A percentile compares a stretch with the other conserved stretches of the same genome.
phyloP scores from a whole-genome alignment of 306 rosid genomes.

The Leucaena leucocephala region DNA sequence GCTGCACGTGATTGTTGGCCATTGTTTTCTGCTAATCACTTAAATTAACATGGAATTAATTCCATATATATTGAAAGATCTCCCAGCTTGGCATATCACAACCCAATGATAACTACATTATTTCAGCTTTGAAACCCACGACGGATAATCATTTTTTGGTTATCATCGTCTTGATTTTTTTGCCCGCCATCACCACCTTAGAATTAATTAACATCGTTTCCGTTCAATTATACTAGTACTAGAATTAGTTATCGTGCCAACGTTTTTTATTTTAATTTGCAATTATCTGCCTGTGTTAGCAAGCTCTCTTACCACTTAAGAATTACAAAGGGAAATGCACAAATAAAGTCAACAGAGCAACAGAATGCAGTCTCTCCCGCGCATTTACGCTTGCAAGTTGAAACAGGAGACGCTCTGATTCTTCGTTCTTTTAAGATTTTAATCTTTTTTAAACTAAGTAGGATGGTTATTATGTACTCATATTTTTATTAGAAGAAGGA shows the following conservation, averaged over 20 bases:
- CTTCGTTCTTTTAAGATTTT: not conserved
- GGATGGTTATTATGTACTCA: not conserved
- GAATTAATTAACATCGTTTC: no score
- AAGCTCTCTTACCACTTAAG: no score
- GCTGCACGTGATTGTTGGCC: not conserved
- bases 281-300: no score
- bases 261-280: no score
- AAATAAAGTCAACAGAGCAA: not conserved
- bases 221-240: no score
- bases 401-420: not conserved
- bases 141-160: not conserved
- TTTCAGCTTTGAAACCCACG: not conserved
- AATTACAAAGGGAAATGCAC: no score
- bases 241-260: no score
- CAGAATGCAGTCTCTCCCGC: not conserved
- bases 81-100: constrained; percentile 34
- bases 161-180: not conserved
- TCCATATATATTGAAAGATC: not conserved
- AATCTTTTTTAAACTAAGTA: no score
- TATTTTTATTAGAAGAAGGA: no score
- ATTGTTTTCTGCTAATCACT: not conserved
- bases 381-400: not conserved
- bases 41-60: not conserved
- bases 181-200: no score
- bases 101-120: not conserved